Evolutionary conservation across 1,139 yeast species (phyloP).

Genomic region (Scheffersomyces stambukii): DNA sequence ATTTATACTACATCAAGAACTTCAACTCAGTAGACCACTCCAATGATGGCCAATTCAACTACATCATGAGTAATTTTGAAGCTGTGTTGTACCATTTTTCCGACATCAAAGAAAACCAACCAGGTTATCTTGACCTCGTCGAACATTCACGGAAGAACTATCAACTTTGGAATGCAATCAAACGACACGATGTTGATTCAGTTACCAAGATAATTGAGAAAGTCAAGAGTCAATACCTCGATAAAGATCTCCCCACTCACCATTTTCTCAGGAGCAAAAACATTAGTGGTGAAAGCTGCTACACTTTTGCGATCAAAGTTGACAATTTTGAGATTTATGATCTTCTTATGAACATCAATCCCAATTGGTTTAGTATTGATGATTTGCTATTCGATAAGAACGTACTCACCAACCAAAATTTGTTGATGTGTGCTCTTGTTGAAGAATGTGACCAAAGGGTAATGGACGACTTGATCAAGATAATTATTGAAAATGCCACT

Average conservation of each 20-base stretch:
- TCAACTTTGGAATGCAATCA: constrained; percentile 54
- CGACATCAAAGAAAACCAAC: constrained; percentile 21
- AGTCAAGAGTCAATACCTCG: constrained; percentile 15
- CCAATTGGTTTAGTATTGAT: constrained; percentile 54
- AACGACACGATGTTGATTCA: constrained; percentile 22
- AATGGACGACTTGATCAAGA: constrained; percentile 43
- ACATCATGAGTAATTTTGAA: constrained; percentile 69
- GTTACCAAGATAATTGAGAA: constrained; percentile 18
- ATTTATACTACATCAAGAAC: constrained; percentile 58
- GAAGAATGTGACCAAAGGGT: constrained; percentile 45
- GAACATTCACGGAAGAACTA: constrained; percentile 45
- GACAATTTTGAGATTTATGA: constrained; percentile 42
- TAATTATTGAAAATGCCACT: constrained; percentile 41
- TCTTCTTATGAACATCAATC: constrained; percentile 39
- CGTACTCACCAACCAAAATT: constrained; percentile 43
- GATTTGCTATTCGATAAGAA: constrained; percentile 64
- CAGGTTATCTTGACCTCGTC: constrained; percentile 39
- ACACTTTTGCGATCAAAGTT: constrained; percentile 50
- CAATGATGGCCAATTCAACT: constrained; percentile 36
- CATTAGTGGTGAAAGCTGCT: constrained; percentile 62
- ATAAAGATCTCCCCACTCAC: constrained; percentile 25
- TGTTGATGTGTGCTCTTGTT: constrained; percentile 59
- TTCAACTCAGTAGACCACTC: constrained; percentile 40
- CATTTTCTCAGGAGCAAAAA: constrained; percentile 52
- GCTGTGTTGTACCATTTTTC: constrained; percentile 70